Evolutionary conservation across 345 rosid species (phyloP), one percentile per base, ranked within the genome.

Genomic region (Adansonia digitata): DNA sequence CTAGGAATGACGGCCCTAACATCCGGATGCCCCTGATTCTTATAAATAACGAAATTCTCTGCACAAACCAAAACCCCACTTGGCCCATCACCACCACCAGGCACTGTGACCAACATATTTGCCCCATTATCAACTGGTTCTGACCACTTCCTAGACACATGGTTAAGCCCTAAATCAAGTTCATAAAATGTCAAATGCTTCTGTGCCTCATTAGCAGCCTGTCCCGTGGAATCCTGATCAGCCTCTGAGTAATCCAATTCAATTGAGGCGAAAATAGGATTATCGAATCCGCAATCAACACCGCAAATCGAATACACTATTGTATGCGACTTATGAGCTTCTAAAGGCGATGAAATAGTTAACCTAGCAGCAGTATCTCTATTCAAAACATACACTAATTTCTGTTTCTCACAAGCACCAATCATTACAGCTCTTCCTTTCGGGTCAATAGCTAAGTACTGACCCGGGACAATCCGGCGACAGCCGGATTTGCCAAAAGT

Each of bases 21-120:
- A 71, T 95, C 99, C 0, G 93, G 91, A 78, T 93, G 98, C 49
- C 97, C 98, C 77, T 93, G 94, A 68, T 95, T 93, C 88, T 92
- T 94, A 78, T 95, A 95, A 62, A 95, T 95, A 6, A 95, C 98
- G 57, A 95, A 95, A 88, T 95, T 95, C 77, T 95, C 99, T 0
- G 98, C 98, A 42, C 99, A 95, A 65, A 95, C 97, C 78, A 95
- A 52, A 79, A 93, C 97, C 60, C 99, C 99, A 74, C 98, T 95
- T 0, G 99, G 98, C 18, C 99, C 99, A 83, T 93, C 98, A 18
- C 86, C 91, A 49, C 97, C 99, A 65, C 99, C 99, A n/a, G 99
- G 99, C 7, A 95, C 99, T 0, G 96, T 93, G 77, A 95, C 98
- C 57, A 95, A 91, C 97, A 93, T 84, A 76, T 95, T 93, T 8